Evolutionary conservation across 148 eudicot species (phyloP).

Genomic region (Rhododendron ovatum): DNA sequence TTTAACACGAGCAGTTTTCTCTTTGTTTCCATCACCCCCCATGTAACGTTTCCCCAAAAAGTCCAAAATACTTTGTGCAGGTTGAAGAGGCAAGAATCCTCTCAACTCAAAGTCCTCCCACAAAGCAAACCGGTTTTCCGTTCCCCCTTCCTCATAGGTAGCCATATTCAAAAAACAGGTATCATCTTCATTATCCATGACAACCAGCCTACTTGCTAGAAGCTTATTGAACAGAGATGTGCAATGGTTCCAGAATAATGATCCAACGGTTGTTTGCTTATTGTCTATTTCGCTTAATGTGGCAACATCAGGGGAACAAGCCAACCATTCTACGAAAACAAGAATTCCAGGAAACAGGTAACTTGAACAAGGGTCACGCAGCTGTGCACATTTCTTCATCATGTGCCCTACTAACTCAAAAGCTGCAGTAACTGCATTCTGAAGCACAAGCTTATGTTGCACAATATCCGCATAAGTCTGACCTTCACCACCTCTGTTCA

Average conservation of each 20-base stretch:
- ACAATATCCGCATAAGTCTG: conserved; percentile 50
- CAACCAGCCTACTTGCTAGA: conserved; percentile 24
- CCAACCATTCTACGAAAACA: conserved; percentile 60
- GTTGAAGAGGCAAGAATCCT: conserved; percentile 54
- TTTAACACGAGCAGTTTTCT: conserved; percentile 43
- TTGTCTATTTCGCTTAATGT: conserved; percentile 28
- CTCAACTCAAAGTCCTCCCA: conserved; percentile 59
- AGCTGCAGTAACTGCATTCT: conserved; percentile 41
- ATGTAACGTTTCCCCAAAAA: conserved; percentile 43
- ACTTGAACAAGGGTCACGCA: conserved; percentile 45
- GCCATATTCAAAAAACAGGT: conserved; percentile 45
- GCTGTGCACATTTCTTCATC: conserved; percentile 39
- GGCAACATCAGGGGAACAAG: conserved; percentile 46
- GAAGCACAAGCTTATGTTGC: conserved; percentile 44
- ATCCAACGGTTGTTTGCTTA: conserved; percentile 28
- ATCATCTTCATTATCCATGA: conserved; percentile 43
- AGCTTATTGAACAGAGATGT: conserved; percentile 43
- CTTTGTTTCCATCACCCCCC: conserved; percentile 42
- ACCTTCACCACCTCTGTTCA: conserved; percentile 43
- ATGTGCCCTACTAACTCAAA: conserved; percentile 48
- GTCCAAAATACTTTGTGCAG: conserved; percentile 48
- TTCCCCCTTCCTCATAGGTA: conserved; percentile 50
- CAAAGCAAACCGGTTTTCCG: conserved; percentile 41
- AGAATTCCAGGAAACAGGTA: conserved; percentile 51
- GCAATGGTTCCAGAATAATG: conserved; percentile 49